Evolutionary conservation across 306 rosid species (phyloP).

Genomic region (Oemleria cerasiformis): DNA sequence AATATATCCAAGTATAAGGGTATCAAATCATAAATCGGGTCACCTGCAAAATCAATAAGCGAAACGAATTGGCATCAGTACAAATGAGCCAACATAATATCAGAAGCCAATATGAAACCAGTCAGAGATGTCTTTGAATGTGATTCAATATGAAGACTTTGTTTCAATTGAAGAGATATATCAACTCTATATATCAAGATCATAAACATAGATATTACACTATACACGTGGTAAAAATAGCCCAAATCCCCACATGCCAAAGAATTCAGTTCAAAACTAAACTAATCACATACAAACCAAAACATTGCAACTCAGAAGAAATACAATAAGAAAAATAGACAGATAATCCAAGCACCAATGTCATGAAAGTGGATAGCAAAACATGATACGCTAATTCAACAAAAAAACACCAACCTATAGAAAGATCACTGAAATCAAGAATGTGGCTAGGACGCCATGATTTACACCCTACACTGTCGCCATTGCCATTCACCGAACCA

Average conservation of each 20-base stretch:
- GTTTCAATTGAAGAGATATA: background rate
- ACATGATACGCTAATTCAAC: conserved; percentile 19
- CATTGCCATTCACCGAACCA: conserved; percentile 32
- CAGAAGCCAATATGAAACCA: background rate
- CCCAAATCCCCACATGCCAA: background rate
- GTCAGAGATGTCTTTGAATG: background rate
- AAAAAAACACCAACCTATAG: conserved; percentile 56
- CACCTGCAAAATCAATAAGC: conserved; percentile 58
- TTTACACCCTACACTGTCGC: conserved; percentile 34
- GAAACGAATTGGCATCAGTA: background rate
- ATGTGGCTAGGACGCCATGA: conserved; percentile 85
- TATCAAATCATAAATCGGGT: conserved; percentile 75
- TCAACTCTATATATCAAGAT: background rate
- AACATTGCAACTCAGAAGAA: background rate
- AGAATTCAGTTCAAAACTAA: background rate
- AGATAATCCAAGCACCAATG: background rate
- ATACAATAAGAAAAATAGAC: background rate
- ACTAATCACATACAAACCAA: background rate
- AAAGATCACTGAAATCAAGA: conserved; percentile 91
- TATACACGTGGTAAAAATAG: background rate
- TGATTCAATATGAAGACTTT: background rate
- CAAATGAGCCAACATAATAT: background rate
- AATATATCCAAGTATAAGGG: conserved; percentile 83
- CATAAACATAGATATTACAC: background rate
- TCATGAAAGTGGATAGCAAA: background rate